These are phyloP conservation scores for Rhodotorula sp. DNA, from an alignment of 1,284 basidiomycete genomes.

Conservation along the genomic window DNA sequence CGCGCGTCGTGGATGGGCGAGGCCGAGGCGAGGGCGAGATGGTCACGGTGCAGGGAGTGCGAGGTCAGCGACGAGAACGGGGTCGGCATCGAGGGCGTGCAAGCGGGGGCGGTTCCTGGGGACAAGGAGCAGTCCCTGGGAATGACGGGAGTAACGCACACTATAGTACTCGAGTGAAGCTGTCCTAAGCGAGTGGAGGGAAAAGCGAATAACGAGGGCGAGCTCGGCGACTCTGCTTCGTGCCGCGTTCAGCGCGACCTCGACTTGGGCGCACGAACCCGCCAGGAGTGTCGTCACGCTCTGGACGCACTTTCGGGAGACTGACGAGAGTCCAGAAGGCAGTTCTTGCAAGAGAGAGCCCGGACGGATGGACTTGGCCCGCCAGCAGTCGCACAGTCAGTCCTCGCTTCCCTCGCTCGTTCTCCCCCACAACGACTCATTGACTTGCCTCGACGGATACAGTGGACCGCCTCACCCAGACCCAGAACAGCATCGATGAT, in stretches of 20 bases:
- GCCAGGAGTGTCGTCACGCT: background rate
- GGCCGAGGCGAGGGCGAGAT: background rate
- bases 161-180: conserved; percentile 27
- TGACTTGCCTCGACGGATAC: background rate
- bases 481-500: conserved; percentile 37
- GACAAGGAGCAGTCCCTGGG: background rate
- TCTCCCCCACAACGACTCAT: background rate
- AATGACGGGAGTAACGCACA: background rate
- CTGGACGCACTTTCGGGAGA: background rate
- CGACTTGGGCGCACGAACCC: background rate
- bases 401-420: background rate
- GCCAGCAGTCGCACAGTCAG: conserved; percentile 28
- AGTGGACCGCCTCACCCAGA: conserved; percentile 43
- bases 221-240: background rate
- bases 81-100: background rate
- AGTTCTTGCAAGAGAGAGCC: background rate
- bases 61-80: background rate
- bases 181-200: conserved; percentile 35
- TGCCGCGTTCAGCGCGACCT: no score
- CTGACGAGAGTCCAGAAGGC: background rate
- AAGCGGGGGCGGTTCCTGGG: background rate
- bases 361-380: conserved; percentile 2
- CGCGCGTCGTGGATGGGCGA: background rate
- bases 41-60: no score
- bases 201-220: background rate